Conservation (phyloP, 2,329 filamentous ascomycete species). For the Allantophomopsis lycopodina region DNA sequence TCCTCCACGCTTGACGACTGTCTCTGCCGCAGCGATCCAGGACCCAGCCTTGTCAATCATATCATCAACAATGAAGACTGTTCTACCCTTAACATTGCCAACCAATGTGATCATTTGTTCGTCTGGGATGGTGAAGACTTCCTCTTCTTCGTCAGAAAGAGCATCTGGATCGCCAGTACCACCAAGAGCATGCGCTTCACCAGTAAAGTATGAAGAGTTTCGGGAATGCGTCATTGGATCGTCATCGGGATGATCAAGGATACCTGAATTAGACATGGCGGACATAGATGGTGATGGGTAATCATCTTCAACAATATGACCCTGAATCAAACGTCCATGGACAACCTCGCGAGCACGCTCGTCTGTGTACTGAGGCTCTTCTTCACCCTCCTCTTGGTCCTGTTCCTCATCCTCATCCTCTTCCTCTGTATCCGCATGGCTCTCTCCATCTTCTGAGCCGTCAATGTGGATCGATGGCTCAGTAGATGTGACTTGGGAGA, state of each 20-base stretch:
- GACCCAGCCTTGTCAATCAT: constrained; percentile 97
- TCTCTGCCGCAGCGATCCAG: constrained; percentile 96
- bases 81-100: constrained; percentile 76
- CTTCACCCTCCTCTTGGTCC: constrained; percentile 1
- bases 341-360: constrained; percentile 80
- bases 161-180: constrained; percentile 74
- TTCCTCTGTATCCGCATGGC: too few species aligned
- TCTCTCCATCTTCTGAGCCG: too few species aligned
- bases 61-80: constrained; percentile 92
- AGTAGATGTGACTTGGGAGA: neutral
- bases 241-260: constrained; percentile 37
- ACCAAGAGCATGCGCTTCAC: constrained; percentile 55
- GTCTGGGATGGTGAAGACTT: constrained; percentile 65
- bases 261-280: constrained; percentile 44
- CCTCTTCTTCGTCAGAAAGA: constrained; percentile 85
- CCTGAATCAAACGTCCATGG: constrained; percentile 79
- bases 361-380: constrained; percentile 31
- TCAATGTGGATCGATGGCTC: constrained; percentile 6
- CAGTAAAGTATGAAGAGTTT: constrained; percentile 68
- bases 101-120: constrained; percentile 98
- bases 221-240: constrained; percentile 72
- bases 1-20: constrained; percentile 81
- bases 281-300: constrained; percentile 67
- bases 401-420: too few species aligned
- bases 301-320: constrained; percentile 90